Percentiles rank a stretch among this genome's conserved stretches.
Evolutionary conservation across 306 rosid genomes (phyloP).

Genomic region (Vigna unguiculata): DNA sequence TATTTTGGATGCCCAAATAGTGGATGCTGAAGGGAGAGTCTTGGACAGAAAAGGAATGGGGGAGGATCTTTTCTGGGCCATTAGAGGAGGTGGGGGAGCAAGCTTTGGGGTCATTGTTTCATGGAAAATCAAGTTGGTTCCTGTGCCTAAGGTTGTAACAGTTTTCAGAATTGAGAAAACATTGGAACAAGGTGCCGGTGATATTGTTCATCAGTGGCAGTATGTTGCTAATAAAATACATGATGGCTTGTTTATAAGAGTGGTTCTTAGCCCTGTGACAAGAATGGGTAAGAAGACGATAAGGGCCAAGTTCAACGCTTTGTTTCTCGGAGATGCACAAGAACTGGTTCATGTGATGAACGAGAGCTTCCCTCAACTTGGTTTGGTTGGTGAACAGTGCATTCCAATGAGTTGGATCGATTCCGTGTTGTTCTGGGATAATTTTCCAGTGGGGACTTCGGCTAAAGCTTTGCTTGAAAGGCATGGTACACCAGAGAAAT

Average conservation of each 20-base stretch:
- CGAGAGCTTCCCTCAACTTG: slow-evolving; percentile 61
- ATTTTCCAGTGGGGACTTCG: slow-evolving; percentile 60
- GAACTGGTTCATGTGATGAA: slow-evolving; percentile 52
- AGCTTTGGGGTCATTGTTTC: slow-evolving; percentile 77
- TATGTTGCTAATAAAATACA: slow-evolving; percentile 54
- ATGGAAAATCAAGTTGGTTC: slow-evolving; percentile 68
- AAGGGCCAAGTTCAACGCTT: slow-evolving; percentile 62
- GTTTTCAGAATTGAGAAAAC: slow-evolving; percentile 74
- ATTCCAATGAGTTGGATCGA: slow-evolving; percentile 71
- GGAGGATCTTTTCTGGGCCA: slow-evolving; percentile 87
- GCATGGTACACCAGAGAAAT: slow-evolving; percentile 52
- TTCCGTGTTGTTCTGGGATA: slow-evolving; percentile 65
- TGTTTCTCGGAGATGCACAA: slow-evolving; percentile 67
- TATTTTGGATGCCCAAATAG: slow-evolving; percentile 63
- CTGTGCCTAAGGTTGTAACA: slow-evolving; percentile 62
- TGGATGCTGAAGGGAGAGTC: slow-evolving; percentile 61
- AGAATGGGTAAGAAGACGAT: slow-evolving; percentile 50
- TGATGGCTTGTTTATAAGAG: slow-evolving; percentile 62
- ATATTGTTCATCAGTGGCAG: slow-evolving; percentile 74
- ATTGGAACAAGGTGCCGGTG: slow-evolving; percentile 62
- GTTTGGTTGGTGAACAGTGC: slow-evolving; percentile 56
- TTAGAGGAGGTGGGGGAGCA: slow-evolving; percentile 87
- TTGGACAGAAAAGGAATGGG: slow-evolving; percentile 73
- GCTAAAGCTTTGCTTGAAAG: slow-evolving; percentile 61
- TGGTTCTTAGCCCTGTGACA: slow-evolving; percentile 64